Base-by-base conservation (phyloP, 163 green algal genomes). In the Scenedesmus sp. region DNA sequence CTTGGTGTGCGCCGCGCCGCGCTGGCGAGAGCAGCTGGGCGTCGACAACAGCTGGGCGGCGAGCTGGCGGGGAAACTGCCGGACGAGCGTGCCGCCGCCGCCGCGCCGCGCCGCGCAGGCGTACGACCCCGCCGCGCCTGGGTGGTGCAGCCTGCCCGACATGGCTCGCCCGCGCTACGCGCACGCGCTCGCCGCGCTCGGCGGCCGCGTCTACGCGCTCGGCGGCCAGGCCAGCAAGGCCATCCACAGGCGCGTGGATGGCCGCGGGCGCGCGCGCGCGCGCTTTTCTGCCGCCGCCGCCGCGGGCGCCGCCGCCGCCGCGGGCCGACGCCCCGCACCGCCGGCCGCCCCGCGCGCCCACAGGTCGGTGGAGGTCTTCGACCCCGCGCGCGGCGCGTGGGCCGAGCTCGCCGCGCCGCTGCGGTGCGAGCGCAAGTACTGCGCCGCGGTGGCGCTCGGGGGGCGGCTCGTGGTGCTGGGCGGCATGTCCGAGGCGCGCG, bases 391-490 rank as follows among this genome's bases (percentile, higher is more conserved):
- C 22, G 44, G 60, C 74, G n/a, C 20, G 39, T 81, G 74, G 74
- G 36, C 50, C 26, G 11, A 60, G 17, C 26, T 81, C 33, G 20
- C 48, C 9, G 22, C 33, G 4, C 74, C 24, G 26, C 33, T 81
- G 6, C 5, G 34, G 18, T 53, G 31, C 11, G 62, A 75, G 50
- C 74, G 74, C 24, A 81, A 81, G 74, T 81, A 81, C 74, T 81
- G 74, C 20, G 74, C 48, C 20, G 84, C 82, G 17, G 81, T 60
- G n/a, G 56, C 77, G 26, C 69, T 85, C 20, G 84, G 60, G 13
- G 88, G 88, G 3, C 76, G 87, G 3, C 64, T 93, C 20, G 73
- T 87, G 20, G 88, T 87, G 44, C 42, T 85, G 4, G 89, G 89
- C 18, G 89, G 89, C 24, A 81, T 93, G 57, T 85, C 67, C 15